Conservation (phyloP, 192 early-diverging fungal genomes). For the Coemansia sp. region DNA sequence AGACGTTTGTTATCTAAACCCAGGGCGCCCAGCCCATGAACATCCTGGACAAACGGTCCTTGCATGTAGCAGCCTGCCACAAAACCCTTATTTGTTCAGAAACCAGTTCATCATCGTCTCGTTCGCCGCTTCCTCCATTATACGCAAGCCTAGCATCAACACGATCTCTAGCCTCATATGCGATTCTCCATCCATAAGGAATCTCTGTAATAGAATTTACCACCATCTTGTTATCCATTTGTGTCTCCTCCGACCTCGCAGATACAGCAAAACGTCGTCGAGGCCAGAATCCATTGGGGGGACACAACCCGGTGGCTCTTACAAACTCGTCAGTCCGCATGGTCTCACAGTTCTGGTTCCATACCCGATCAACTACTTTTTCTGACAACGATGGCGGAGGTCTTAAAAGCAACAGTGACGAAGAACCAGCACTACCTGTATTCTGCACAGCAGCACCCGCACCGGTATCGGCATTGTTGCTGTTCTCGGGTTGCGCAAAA, state of each 20-base stretch:
- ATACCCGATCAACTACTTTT: neutral
- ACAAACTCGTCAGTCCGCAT: conserved; percentile 12
- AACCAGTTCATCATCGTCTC: conserved; percentile 6
- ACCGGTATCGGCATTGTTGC: too few species aligned
- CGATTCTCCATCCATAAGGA: conserved; percentile 38
- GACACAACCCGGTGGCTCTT: conserved; percentile 28
- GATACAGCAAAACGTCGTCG: neutral
- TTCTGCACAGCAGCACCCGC: too few species aligned
- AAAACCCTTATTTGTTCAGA: conserved; percentile 18
- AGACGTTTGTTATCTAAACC: conserved; percentile 16
- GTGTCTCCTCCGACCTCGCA: neutral
- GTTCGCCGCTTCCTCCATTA: neutral
- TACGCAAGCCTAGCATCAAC: conserved; percentile 34
- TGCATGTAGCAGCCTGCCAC: conserved; percentile 27
- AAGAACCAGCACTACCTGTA: too few species aligned
- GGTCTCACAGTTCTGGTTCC: neutral
- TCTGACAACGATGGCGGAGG: neutral
- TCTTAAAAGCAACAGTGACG: neutral
- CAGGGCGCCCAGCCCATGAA: conserved; percentile 46
- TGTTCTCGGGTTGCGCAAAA: neutral
- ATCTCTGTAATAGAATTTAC: conserved; percentile 14
- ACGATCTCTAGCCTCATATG: conserved; percentile 26
- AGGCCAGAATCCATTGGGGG: conserved; percentile 31
- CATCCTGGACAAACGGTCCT: conserved; percentile 26
- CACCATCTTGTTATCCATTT: neutral